Conservation (phyloP, 2,329 filamentous ascomycete species). For the Berkeleyomyces rouxiae region DNA sequence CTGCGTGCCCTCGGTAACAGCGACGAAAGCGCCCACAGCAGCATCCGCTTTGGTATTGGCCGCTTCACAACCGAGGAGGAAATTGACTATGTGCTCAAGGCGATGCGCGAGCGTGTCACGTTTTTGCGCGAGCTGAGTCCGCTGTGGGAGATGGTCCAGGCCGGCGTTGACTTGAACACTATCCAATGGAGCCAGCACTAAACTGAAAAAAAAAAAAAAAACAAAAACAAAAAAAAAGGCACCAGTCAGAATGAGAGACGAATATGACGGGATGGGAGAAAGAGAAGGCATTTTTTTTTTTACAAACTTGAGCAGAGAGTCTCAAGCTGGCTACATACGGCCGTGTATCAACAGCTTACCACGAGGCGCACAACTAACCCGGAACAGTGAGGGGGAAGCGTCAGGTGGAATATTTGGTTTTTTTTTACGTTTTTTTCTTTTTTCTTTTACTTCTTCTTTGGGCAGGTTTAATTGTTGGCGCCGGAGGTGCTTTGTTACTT, state of each 20-base stretch:
- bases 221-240: no score
- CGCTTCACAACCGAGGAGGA: slow-evolving; percentile 89
- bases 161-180: slow-evolving; percentile 85
- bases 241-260: background rate
- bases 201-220: slow-evolving; percentile 16
- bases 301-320: background rate
- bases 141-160: slow-evolving; percentile 93
- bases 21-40: slow-evolving; percentile 93
- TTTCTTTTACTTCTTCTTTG: background rate
- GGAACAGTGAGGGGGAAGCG: slow-evolving; percentile 5
- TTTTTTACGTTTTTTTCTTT: slow-evolving; percentile 1
- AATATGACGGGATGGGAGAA: background rate
- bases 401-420: background rate
- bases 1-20: slow-evolving; percentile 86
- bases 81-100: slow-evolving; percentile 94
- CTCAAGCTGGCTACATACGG: slow-evolving; percentile 3
- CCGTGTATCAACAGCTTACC: slow-evolving; percentile 6
- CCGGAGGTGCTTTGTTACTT: background rate
- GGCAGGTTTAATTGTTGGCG: background rate
- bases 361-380: background rate
- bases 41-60: slow-evolving; percentile 93
- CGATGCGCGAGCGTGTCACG: slow-evolving; percentile 74
- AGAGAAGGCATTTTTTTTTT: background rate
- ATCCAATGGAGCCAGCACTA: slow-evolving; percentile 98
- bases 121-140: slow-evolving; percentile 92